Evolutionary conservation across 2,329 filamentous ascomycete genomes (phyloP).

Genomic region (Fusarium caatingaense): DNA sequence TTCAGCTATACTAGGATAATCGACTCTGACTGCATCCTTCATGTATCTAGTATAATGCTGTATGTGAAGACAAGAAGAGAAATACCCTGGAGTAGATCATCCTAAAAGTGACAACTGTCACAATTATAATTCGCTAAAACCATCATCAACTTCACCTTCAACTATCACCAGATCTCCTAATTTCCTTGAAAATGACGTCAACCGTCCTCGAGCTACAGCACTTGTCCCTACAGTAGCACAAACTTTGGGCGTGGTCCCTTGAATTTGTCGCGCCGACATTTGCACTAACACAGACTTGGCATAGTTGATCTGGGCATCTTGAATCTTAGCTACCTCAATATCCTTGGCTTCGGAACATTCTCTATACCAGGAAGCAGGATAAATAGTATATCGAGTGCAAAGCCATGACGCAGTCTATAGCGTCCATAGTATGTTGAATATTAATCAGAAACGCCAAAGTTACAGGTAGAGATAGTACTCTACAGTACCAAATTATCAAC

Average conservation of each 20-base stretch:
- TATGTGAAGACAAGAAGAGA: neutral
- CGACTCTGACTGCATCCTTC: neutral
- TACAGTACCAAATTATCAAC: neutral
- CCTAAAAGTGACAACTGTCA: neutral
- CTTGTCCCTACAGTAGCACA: neutral
- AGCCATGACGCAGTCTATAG: neutral
- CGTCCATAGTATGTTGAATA: neutral
- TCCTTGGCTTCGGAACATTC: neutral
- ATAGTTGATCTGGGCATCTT: slow-evolving; percentile 2
- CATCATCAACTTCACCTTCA: slow-evolving; percentile 22
- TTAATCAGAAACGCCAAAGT: neutral
- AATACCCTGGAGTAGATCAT: neutral
- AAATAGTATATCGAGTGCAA: neutral
- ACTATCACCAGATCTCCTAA: slow-evolving; percentile 29
- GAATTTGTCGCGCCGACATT: slow-evolving; percentile 21
- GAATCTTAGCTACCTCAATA: slow-evolving; percentile 4
- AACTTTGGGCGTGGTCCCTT: slow-evolving; percentile 28
- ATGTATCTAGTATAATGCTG: neutral
- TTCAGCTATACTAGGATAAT: slow-evolving; percentile 34
- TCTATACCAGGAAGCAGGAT: neutral
- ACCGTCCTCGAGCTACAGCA: neutral
- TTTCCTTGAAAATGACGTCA: slow-evolving; percentile 35
- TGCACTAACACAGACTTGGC: slow-evolving; percentile 23
- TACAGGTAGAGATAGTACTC: neutral
- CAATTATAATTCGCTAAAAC: neutral